Conservation (phyloP, 1,284 basidiomycete species). For the Ganoderma lingzhi region DNA sequence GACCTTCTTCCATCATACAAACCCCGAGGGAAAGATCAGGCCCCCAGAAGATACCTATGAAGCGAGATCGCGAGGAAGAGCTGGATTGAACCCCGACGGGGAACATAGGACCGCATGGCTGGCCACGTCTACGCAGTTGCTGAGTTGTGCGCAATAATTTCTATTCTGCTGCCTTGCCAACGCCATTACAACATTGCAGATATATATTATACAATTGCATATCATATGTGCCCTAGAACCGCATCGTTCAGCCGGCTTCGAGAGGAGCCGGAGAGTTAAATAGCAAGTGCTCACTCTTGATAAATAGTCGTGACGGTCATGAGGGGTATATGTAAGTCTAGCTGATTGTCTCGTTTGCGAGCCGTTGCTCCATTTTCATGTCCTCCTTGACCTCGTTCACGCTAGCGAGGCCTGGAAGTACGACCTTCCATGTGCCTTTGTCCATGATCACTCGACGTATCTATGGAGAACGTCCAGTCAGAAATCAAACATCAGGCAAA, state of each 20-base stretch:
- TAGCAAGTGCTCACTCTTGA: neutral
- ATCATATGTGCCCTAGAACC: slow-evolving; percentile 16
- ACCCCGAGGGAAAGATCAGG: neutral
- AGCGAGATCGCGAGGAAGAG: neutral
- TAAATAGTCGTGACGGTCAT: slow-evolving; percentile 21
- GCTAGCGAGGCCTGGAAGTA: slow-evolving; percentile 68
- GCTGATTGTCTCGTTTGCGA: slow-evolving; percentile 13
- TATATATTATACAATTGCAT: slow-evolving; percentile 23
- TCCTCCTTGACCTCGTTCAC: slow-evolving; percentile 54
- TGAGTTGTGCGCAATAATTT: neutral
- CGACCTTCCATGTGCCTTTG: slow-evolving; percentile 73
- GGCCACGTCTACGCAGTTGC: neutral
- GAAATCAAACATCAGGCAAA: slow-evolving; percentile 24
- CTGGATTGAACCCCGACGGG: neutral
- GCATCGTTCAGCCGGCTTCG: neutral
- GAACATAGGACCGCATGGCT: neutral
- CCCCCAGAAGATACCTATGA: neutral
- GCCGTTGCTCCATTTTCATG: slow-evolving; percentile 45
- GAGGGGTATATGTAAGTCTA: slow-evolving; percentile 5
- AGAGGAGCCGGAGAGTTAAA: neutral
- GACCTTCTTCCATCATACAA: neutral
- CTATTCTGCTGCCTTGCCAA: neutral
- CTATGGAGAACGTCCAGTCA: slow-evolving; percentile 27
- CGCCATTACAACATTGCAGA: slow-evolving; percentile 19
- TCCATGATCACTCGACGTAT: slow-evolving; percentile 56